Evolutionary conservation across 805 yeast species (phyloP), one percentile per base, ranked within the genome.

Genomic region (Vanderwaltozyma yarrowii): DNA sequence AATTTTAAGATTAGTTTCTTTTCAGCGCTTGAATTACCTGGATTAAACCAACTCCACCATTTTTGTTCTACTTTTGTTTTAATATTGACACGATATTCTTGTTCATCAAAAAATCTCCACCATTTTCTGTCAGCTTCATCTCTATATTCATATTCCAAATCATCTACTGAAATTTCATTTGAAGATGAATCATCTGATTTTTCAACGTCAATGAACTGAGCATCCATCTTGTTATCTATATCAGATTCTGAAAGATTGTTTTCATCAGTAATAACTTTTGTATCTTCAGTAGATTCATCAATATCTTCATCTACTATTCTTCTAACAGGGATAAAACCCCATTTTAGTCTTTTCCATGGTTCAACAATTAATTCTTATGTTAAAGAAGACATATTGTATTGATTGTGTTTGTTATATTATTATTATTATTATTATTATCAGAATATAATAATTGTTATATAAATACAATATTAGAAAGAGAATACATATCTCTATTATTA

Each of bases 91-190:
- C 83, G 59, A 51, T 76, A 78, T 51, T 78, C 83, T 48, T 71
- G 75, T 50, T 78, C 81, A 50, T 76, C 78, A 58, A 73, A 73
- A 45, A 69, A 71, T 29, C 67, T 67, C 67, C 68, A 71, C 77
- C 78, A 72, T 26, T 66, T 62, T 35, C 76, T 61, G 43, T 67
- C 51, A 8, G 74, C 74, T 50, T 72, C 78, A 49, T 73, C 78
- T 44, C 77, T 58, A 48, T 65, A 68, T 47, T 71, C 76, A 26
- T 41, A 43, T 18, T 42, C 46, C 11, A 8, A 13, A 24, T 24
- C 27, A 8, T 24, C 13, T 8, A 24, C n/a, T 8, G n/a, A 10
- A 4, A 24, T 10, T 8, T 24, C 27, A 24, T 24, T 13, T 8
- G 27, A 10, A 10, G 27, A 24, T 24, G 11, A 4, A 12, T 24